Base-by-base conservation (phyloP, 768 basidiomycete genomes). In the Russula emetica region DNA sequence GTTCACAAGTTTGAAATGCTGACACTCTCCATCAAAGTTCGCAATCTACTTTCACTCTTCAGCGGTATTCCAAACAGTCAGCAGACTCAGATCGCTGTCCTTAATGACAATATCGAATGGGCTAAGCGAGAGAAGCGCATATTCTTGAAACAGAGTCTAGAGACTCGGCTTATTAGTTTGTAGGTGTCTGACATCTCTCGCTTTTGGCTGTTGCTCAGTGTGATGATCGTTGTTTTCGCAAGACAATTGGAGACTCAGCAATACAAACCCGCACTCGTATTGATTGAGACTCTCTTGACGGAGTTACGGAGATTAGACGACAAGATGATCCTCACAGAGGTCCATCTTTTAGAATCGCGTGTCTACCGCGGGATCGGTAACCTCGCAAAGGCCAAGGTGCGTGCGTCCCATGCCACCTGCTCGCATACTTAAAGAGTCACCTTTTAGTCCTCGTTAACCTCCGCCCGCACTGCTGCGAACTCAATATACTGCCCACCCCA, bases 251-350 rank as follows among this genome's bases (percentile, higher is more conserved):
- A 94, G 63, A 79, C 85, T 0, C 78, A 82, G 28, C 84, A 90
- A 69, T 91, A 85, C 79, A 86, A 89, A 69, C 81, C 85, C 0
- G 94, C 96, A 0, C 80, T 98, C 16, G 70, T 82, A 0, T 82
- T 93, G 55, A 94, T 98, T 66, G 94, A 95, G 64, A 79, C 80
- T 0, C 83, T 99, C n/a, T 80, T 98, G 38, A 87, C 87, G 1
- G 97, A 98, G 74, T 83, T 99, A 22, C 94, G 91, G 75, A 84
- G 87, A 28, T 78, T 99, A 30, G 96, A 99, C 74, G 97, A 98
- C 77, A 98, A 98, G 80, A 89, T 96, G 84, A 91, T 98, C 66
- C 81, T 99, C 34, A 98, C 95, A 3, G 96, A 98, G 73, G 94
- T 98, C 0, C 94, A 96, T 70, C 82, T 99, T 10, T 82, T 98